Conservation (phyloP, 2,329 filamentous ascomycete genomes). For the Cercospora brassicicola region DNA sequence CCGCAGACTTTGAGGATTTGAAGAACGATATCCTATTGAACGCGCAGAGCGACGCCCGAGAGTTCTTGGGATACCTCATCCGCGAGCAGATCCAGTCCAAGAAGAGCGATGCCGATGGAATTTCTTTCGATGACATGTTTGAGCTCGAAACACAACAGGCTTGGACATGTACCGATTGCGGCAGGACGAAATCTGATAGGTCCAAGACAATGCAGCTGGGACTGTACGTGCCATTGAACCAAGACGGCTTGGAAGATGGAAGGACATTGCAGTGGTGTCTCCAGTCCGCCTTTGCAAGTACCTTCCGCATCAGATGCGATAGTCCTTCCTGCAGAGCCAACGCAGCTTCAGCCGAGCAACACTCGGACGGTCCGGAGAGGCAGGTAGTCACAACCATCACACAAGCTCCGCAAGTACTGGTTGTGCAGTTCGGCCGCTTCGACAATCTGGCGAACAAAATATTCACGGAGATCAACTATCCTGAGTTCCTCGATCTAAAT, state of each 20-base stretch:
- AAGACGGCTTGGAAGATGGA: not conserved
- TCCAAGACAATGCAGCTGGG: not conserved
- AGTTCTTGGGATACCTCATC: slow-evolving; percentile 15
- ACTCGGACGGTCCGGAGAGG: not conserved
- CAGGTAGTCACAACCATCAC: not conserved
- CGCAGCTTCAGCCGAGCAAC: not conserved
- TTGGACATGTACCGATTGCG: slow-evolving; percentile 15
- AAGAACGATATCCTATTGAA: not conserved
- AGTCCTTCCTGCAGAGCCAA: not conserved
- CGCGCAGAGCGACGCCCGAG: slow-evolving; percentile 8
- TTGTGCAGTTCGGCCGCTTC: not conserved
- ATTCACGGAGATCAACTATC: not conserved
- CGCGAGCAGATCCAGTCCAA: not conserved
- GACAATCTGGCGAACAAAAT: not conserved
- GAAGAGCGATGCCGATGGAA: not conserved
- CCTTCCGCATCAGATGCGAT: not conserved
- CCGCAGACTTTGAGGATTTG: not conserved
- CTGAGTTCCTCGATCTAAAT: slow-evolving; percentile 6
- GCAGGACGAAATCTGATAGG: not conserved
- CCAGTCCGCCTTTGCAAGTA: not conserved
- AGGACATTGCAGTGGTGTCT: not conserved
- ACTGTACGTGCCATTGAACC: not conserved
- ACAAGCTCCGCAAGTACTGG: not conserved
- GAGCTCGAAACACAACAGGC: not conserved
- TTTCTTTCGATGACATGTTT: slow-evolving; percentile 11